Evolutionary conservation across 331 rosid genomes (phyloP).

Genomic region (Saraca asoca): DNA sequence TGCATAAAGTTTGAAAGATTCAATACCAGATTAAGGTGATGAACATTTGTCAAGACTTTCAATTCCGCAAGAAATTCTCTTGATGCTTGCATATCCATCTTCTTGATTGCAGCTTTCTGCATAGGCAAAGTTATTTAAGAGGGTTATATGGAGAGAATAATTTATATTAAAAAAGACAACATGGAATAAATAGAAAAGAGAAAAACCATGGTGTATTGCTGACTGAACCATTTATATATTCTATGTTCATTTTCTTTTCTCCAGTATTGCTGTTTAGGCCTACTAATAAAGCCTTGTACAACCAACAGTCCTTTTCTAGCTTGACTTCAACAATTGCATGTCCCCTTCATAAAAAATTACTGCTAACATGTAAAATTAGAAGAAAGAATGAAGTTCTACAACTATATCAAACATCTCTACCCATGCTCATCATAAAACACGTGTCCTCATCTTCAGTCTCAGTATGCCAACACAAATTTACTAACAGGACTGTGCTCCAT

Average conservation of each 20-base stretch:
- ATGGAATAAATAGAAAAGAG: neutral
- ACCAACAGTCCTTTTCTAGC: neutral
- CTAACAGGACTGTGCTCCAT: neutral
- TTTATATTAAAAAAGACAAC: slow-evolving; percentile 11
- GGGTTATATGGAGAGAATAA: slow-evolving; percentile 18
- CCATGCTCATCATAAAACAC: neutral
- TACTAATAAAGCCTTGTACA: neutral
- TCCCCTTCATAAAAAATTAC: neutral
- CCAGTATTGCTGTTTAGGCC: too few relatives aligned
- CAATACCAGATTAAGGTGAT: slow-evolving; percentile 84
- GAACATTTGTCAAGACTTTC: slow-evolving; percentile 78
- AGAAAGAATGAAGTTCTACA: neutral
- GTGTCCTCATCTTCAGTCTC: neutral
- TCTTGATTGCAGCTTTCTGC: slow-evolving; percentile 87
- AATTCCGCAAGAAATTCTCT: slow-evolving; percentile 77
- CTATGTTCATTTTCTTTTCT: neutral
- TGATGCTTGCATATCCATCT: slow-evolving; percentile 86
- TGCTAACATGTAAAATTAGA: neutral
- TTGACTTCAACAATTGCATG: neutral
- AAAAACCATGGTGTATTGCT: neutral
- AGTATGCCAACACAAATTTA: neutral
- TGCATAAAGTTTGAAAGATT: slow-evolving; percentile 15
- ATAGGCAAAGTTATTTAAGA: slow-evolving; percentile 3
- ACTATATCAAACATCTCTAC: neutral
- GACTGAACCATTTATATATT: neutral